phyloP scores from a whole-genome alignment of 768 basidiomycete genomes.

The Cytidiella melzeri region DNA sequence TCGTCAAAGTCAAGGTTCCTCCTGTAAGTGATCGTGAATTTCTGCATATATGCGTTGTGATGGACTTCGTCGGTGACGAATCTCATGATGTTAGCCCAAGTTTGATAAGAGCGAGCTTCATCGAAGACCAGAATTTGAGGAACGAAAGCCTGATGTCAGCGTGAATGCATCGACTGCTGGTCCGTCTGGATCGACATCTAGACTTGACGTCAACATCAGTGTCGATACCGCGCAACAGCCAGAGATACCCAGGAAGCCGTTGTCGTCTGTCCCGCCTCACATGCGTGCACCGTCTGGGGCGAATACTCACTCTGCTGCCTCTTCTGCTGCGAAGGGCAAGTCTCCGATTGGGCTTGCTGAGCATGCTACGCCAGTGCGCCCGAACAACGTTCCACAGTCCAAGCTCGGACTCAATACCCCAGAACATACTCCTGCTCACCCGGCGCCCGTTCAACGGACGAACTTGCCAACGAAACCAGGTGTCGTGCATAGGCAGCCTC shows the following conservation, averaged over 20 bases:
- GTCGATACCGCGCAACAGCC: conserved; percentile 16
- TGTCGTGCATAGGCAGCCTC: not conserved
- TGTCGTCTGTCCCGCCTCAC: conserved; percentile 30
- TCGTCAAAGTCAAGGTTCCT: conserved; percentile 81
- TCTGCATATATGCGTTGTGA: conserved; percentile 2
- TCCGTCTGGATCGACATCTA: not conserved
- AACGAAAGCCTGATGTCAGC: conserved; percentile 29
- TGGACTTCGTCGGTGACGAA: not conserved
- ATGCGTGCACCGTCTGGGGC: conserved; percentile 26
- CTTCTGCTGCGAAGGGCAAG: conserved; percentile 13
- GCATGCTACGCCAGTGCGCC: not conserved
- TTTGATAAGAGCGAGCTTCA: conserved; percentile 64
- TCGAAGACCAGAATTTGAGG: conserved; percentile 64
- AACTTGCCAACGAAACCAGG: not conserved
- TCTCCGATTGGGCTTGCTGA: not conserved
- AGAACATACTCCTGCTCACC: conserved; percentile 26
- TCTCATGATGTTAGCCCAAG: conserved; percentile 41
- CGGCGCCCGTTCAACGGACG: not conserved
- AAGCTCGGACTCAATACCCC: conserved; percentile 10
- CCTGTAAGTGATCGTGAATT: conserved; percentile 51
- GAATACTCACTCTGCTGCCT: conserved; percentile 6
- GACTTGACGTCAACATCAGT: conserved; percentile 4
- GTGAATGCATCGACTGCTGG: conserved; percentile 6
- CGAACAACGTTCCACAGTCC: not conserved
- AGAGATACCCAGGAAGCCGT: not conserved